These are phyloP conservation scores for Neonectria magnoliae DNA, from an alignment of 2,329 filamentous ascomycete genomes.

Conservation along the genomic window DNA sequence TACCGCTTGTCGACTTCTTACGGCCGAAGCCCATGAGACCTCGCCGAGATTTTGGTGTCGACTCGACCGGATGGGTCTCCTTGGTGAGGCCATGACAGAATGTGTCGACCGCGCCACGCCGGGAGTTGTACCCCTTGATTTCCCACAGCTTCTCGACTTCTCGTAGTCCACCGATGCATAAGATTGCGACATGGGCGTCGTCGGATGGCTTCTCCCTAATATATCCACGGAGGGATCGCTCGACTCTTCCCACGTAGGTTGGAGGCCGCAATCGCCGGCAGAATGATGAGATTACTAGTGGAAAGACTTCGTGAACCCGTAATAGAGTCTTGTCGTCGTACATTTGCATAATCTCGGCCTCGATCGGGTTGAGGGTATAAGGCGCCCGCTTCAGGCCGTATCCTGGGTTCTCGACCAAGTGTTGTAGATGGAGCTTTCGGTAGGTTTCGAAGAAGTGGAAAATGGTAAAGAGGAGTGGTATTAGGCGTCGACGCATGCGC, in stretches of 20 bases:
- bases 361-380: conserved; percentile 71
- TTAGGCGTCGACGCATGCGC: conserved; percentile 71
- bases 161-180: conserved; percentile 69
- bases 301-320: conserved; percentile 72
- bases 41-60: conserved; percentile 60
- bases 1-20: conserved; percentile 62
- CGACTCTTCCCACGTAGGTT: conserved; percentile 71
- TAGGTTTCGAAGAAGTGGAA: conserved; percentile 77
- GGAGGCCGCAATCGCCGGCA: conserved; percentile 70
- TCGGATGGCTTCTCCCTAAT: conserved; percentile 70
- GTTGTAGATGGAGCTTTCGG: conserved; percentile 66
- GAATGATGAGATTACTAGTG: conserved; percentile 71
- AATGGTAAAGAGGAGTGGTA: conserved; percentile 71
- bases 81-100: conserved; percentile 66
- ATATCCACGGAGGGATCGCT: conserved; percentile 71
- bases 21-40: conserved; percentile 64
- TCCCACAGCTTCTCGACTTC: conserved; percentile 74
- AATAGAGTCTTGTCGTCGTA: conserved; percentile 72
- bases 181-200: conserved; percentile 68
- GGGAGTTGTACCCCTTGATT: conserved; percentile 71
- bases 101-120: conserved; percentile 66
- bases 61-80: conserved; percentile 50
- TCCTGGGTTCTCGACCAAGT: conserved; percentile 62
- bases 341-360: conserved; percentile 69
- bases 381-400: conserved; percentile 62